Percentiles rank a stretch among this genome's conserved stretches.
Conservation (phyloP, 306 rosid genomes). For the Malus fusca region DNA sequence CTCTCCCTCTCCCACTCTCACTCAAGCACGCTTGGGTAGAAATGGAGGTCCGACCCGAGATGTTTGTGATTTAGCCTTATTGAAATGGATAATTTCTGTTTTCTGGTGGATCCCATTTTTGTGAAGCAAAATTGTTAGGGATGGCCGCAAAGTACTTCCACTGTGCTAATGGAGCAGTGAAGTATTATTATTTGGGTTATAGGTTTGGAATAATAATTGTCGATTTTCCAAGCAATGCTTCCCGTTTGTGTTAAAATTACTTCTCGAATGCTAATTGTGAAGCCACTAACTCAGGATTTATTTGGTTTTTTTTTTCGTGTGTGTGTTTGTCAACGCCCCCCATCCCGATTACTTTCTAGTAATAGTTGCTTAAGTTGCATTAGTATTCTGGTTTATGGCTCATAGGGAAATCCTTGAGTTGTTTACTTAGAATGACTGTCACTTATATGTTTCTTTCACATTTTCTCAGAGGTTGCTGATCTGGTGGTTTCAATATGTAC, state of each 20-base stretch:
- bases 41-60: not conserved
- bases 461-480: constrained; percentile 14
- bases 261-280: not conserved
- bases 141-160: not conserved
- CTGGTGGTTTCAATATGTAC: constrained; percentile 55
- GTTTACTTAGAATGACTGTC: not conserved
- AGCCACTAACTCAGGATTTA: not conserved
- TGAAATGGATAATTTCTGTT: not conserved
- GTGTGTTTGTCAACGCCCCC: too few species aligned
- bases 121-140: not conserved
- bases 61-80: not conserved
- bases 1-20: not conserved
- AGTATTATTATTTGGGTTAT: not conserved
- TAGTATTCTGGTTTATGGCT: not conserved
- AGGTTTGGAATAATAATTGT: not conserved
- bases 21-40: not conserved
- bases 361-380: not conserved
- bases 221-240: not conserved
- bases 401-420: not conserved
- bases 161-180: too few species aligned
- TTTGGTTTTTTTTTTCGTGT: not conserved
- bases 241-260: not conserved
- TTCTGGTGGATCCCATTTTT: not conserved
- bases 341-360: not conserved
- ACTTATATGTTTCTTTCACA: not conserved